These are phyloP conservation scores for Paraconiothyrium brasiliense DNA, from an alignment of 2,329 filamentous ascomycete genomes.

Conservation along the genomic window DNA sequence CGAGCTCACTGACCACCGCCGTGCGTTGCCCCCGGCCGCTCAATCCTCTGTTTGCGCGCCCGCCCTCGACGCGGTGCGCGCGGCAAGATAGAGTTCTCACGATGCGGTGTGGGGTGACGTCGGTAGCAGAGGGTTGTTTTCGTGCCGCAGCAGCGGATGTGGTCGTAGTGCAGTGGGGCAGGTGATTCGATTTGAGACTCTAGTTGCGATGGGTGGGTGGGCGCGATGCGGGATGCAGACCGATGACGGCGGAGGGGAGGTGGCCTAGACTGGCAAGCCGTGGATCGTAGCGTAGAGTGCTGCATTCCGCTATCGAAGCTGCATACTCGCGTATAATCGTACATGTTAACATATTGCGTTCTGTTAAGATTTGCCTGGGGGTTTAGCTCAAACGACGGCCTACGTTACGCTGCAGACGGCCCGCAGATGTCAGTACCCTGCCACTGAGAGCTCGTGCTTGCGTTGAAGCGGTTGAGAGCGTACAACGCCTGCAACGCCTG, in stretches of 20 bases:
- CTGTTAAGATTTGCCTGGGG: neutral
- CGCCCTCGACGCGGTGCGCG: conserved; percentile 7
- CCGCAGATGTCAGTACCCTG: conserved; percentile 5
- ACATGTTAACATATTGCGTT: conserved; percentile 6
- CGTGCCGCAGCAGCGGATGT: neutral
- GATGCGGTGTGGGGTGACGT: conserved; percentile 21
- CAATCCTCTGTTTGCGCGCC: neutral
- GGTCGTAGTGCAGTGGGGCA: conserved; percentile 20
- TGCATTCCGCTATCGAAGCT: conserved; percentile 4
- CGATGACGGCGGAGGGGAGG: neutral
- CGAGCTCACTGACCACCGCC: conserved; percentile 13
- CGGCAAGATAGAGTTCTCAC: conserved; percentile 6
- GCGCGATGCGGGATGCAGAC: conserved; percentile 7
- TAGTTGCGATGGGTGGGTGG: conserved; percentile 12
- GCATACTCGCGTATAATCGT: conserved; percentile 1
- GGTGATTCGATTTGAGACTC: conserved; percentile 19
- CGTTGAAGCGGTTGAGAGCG: neutral
- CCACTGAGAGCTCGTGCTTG: neutral
- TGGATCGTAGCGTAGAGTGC: neutral
- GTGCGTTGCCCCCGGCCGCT: conserved; percentile 8
- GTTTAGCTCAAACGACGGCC: neutral
- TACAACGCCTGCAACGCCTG: neutral
- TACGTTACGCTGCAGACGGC: conserved; percentile 10
- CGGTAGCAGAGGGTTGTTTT: conserved; percentile 18
- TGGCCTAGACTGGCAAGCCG: neutral